Evolutionary conservation across 1,284 basidiomycete species (phyloP).

Genomic region (Coriolopsis trogii): DNA sequence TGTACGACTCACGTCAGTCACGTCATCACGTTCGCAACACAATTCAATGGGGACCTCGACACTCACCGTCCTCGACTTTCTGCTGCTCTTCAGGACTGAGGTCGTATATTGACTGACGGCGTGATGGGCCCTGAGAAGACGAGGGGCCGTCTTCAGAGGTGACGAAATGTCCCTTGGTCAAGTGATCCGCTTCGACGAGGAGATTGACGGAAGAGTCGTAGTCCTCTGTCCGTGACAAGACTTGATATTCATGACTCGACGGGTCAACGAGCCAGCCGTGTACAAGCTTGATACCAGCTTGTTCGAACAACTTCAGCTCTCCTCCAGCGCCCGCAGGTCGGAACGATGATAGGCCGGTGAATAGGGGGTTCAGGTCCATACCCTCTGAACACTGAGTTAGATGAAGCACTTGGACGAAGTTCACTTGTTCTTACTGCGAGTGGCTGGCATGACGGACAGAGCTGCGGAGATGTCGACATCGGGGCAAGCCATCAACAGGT

Average conservation of each 20-base stretch:
- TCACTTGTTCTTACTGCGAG: slow-evolving; percentile 62
- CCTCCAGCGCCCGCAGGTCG: slow-evolving; percentile 62
- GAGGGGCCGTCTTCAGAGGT: slow-evolving; percentile 34
- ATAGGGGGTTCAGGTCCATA: slow-evolving; percentile 85
- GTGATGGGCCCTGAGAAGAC: slow-evolving; percentile 10
- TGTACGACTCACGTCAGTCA: slow-evolving; percentile 31
- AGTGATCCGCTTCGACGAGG: slow-evolving; percentile 77
- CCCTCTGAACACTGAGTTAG: slow-evolving; percentile 52
- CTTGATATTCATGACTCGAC: slow-evolving; percentile 58
- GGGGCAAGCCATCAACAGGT: slow-evolving; percentile 65
- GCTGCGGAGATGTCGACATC: slow-evolving; percentile 77
- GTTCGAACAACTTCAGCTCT: slow-evolving; percentile 84
- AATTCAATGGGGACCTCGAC: not conserved
- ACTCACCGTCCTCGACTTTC: slow-evolving; percentile 70
- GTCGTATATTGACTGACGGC: slow-evolving; percentile 24
- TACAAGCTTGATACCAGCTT: slow-evolving; percentile 78
- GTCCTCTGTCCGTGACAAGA: slow-evolving; percentile 57
- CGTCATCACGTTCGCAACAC: not conserved
- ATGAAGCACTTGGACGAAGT: not conserved
- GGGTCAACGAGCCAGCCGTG: slow-evolving; percentile 94
- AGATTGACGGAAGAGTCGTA: slow-evolving; percentile 73
- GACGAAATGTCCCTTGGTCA: slow-evolving; percentile 66
- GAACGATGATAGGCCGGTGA: slow-evolving; percentile 71
- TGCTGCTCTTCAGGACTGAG: slow-evolving; percentile 52
- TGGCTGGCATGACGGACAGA: slow-evolving; percentile 80